Evolutionary conservation across 257 asterid species (phyloP).

Genomic region (Pogostemon cablin): DNA sequence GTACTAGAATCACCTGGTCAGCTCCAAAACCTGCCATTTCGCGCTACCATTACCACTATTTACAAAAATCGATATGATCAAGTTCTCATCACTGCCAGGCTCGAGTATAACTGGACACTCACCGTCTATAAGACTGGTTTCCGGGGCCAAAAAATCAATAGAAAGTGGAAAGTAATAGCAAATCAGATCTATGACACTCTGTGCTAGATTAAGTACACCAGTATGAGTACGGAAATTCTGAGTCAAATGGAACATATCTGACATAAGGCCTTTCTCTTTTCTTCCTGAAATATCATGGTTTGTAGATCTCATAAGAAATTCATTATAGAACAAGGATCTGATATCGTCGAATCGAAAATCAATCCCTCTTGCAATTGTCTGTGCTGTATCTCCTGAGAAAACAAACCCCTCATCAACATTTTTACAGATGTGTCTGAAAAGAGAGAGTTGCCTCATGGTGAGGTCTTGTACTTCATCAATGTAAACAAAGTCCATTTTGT

Average conservation of each 20-base stretch:
- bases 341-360: constrained; percentile 71
- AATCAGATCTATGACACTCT: constrained; percentile 60
- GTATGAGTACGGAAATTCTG: constrained; percentile 68
- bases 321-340: constrained; percentile 53
- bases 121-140: constrained; percentile 57
- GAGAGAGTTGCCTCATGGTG: constrained; percentile 58
- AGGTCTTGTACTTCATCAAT: constrained; percentile 83
- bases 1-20: constrained; percentile 31
- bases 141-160: constrained; percentile 51
- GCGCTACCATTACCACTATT: constrained; percentile 34
- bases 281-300: constrained; percentile 23
- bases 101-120: constrained; percentile 60
- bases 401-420: constrained; percentile 66
- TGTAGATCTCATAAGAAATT: constrained; percentile 43
- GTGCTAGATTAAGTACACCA: constrained; percentile 65
- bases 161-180: constrained; percentile 55
- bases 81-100: constrained; percentile 51
- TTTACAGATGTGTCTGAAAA: constrained; percentile 54
- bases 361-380: constrained; percentile 61
- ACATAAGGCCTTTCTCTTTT: constrained; percentile 50
- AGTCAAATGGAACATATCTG: constrained; percentile 43
- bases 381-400: constrained; percentile 70
- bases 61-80: constrained; percentile 53
- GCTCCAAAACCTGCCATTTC: constrained; percentile 67
- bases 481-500: constrained; percentile 71